Base-by-base conservation (phyloP, 345 rosid genomes). In the Pseudoturritis turrita region DNA sequence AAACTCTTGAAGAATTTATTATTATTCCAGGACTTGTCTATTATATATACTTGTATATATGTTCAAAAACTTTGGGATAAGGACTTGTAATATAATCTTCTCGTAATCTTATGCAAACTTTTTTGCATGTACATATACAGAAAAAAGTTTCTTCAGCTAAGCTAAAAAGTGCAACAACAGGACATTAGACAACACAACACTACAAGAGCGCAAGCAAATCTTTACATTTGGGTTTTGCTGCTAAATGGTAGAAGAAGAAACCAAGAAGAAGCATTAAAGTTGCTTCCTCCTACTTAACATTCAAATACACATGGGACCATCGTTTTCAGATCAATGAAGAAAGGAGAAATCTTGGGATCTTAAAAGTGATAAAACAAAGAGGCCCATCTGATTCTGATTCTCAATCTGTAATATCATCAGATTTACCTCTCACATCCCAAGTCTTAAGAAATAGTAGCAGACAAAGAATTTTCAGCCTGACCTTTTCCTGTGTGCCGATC, bases 1-100 rank as follows among this genome's bases (percentile, higher is more conserved):
- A 75, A 75, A 68, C 64, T 75, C 50, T 33, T 33, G 22, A 61
- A 75, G 74, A 52, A 75, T 60, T 75, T 67, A 66, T 50, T 59
- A 41, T 58, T 22, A 33, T 50, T 67, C 60, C 67, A 58, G 67
- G 54, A 41, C 61, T 51, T 74, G 78, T 66, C 68, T 74, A 7
- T 13, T 67, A 65, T 44, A 22, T 2, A 53, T 31, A 63, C 22
- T 7, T 29, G 23, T 29, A 6, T 65, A 25, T 33, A 35, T 28
- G 12, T 17, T 47, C 21, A 37, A 62, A 52, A 47, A 17, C 43
- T 18, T 49, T 71, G 60, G 21, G 15, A 58, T 10, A 57, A 68
- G 13, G 13, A 59, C 18, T 10, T 29, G 4, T 68, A 31, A 31
- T 21, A 18, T 22, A 46, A 45, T 57, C 40, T 28, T 17, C 10